These are phyloP conservation scores for Monosporozyma siamensis DNA, from an alignment of 805 yeast species.

Conservation along the genomic window DNA sequence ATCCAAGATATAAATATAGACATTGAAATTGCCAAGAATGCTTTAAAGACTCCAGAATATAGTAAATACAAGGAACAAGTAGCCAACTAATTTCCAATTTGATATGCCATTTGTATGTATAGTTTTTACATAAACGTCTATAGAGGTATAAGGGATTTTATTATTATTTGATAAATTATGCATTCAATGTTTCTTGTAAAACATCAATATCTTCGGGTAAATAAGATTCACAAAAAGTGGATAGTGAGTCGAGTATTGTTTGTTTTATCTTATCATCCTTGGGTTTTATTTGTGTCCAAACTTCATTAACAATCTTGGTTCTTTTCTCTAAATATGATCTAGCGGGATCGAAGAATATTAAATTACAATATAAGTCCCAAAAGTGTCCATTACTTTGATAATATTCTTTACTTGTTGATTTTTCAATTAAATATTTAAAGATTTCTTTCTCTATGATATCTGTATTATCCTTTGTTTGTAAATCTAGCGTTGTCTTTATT, in stretches of 20 bases:
- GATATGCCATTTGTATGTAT: too few relatives aligned
- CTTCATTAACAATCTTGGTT: slow-evolving; percentile 11
- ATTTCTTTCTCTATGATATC: slow-evolving; percentile 15
- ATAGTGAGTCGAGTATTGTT: slow-evolving; percentile 2
- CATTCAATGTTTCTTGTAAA: slow-evolving; percentile 8
- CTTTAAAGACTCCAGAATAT: slow-evolving; percentile 6
- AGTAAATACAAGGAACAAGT: slow-evolving; percentile 5
- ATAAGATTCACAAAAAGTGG: slow-evolving; percentile 18
- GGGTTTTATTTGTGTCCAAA: slow-evolving; percentile 17
- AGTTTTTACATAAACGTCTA: neutral
- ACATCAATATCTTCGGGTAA: slow-evolving; percentile 24
- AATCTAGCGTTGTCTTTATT: slow-evolving; percentile 15
- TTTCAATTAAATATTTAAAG: slow-evolving; percentile 14
- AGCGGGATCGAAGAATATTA: slow-evolving; percentile 20
- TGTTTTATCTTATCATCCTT: slow-evolving; percentile 1
- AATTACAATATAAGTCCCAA: slow-evolving; percentile 23
- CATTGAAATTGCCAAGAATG: slow-evolving; percentile 48
- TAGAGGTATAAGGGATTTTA: neutral
- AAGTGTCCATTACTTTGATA: slow-evolving; percentile 18
- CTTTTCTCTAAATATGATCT: slow-evolving; percentile 23
- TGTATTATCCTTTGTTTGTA: slow-evolving; percentile 20
- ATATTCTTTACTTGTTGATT: slow-evolving; percentile 11
- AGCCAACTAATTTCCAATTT: neutral
- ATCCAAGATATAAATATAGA: slow-evolving; percentile 78
- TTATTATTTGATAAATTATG: neutral